These are phyloP conservation scores for Brassica incana DNA, from an alignment of 345 rosid genomes.

Conservation along the genomic window DNA sequence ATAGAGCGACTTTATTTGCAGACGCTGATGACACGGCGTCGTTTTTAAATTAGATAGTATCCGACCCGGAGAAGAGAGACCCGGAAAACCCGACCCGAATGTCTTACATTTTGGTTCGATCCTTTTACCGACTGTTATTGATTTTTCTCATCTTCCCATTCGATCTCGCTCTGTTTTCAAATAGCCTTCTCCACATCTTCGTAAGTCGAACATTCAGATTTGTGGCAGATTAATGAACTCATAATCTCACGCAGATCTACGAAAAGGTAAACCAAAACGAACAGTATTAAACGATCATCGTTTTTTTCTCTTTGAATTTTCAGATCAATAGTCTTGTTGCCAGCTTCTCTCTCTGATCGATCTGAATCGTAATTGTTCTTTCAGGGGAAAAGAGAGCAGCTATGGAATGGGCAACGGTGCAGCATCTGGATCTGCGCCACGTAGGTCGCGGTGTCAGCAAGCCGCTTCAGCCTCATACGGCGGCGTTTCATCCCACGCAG, in stretches of 20 bases:
- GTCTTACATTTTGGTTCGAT: constrained; percentile 13
- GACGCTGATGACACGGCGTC: neutral
- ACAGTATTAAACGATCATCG: constrained; percentile 7
- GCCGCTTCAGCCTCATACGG: constrained; percentile 87
- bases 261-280: constrained; percentile 28
- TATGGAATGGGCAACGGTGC: constrained; percentile 98
- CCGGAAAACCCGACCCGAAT: constrained; percentile 24
- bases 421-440: constrained; percentile 93
- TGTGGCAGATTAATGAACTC: constrained; percentile 24
- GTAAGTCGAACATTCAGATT: neutral
- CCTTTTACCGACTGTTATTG: constrained; percentile 11
- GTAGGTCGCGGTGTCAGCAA: constrained; percentile 65
- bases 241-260: constrained; percentile 27
- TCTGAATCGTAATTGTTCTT: constrained; percentile 12
- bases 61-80: constrained; percentile 23
- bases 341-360: constrained; percentile 24
- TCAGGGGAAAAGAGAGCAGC: constrained; percentile 16
- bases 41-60: neutral
- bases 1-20: neutral
- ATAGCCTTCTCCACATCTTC: neutral
- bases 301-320: neutral
- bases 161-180: constrained; percentile 18
- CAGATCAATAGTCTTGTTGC: constrained; percentile 17
- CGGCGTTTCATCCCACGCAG: constrained; percentile 83
- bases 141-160: constrained; percentile 24